Evolutionary conservation across 331 rosid genomes (phyloP).

Genomic region (Pyracantha coccinea): DNA sequence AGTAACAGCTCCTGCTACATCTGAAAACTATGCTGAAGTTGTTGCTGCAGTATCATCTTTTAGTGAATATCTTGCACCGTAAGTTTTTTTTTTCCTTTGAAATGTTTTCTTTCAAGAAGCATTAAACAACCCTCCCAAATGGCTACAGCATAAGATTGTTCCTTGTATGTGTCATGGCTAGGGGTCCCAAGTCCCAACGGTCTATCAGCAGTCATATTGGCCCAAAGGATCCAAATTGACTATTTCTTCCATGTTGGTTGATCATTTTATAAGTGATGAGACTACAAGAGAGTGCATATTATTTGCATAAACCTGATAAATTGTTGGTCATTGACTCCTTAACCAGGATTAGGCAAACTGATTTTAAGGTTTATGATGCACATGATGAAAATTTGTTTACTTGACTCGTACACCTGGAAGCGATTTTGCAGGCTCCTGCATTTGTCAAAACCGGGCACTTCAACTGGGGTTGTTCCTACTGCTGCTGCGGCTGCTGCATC

Average conservation of each 20-base stretch:
- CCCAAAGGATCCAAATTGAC: neutral
- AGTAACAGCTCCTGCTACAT: conserved; percentile 88
- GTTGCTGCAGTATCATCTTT: conserved; percentile 68
- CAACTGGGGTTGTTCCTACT: conserved; percentile 93
- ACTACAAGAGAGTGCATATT: neutral
- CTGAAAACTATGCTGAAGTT: conserved; percentile 70
- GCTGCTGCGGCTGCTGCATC: conserved; percentile 97
- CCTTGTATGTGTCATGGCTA: too few species aligned
- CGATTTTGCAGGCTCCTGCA: conserved; percentile 77
- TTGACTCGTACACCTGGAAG: conserved; percentile 13
- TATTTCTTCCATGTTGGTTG: neutral
- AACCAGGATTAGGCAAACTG: neutral
- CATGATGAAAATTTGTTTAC: conserved; percentile 2
- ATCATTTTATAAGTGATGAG: neutral
- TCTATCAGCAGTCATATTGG: neutral
- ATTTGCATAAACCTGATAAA: neutral
- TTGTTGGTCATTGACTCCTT: neutral
- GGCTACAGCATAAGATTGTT: too few species aligned
- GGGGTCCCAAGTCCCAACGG: neutral
- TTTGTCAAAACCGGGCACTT: conserved; percentile 83
- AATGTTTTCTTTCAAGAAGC: too few species aligned
- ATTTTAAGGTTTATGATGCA: neutral
- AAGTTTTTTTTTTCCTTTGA: conserved; percentile 10
- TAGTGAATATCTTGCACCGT: conserved; percentile 98
- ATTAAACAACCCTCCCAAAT: too few species aligned